Percentiles rank a stretch among this genome's conserved stretches.
Conservation (phyloP, 2,329 filamentous ascomycete genomes). For the Capronia epimyces region DNA sequence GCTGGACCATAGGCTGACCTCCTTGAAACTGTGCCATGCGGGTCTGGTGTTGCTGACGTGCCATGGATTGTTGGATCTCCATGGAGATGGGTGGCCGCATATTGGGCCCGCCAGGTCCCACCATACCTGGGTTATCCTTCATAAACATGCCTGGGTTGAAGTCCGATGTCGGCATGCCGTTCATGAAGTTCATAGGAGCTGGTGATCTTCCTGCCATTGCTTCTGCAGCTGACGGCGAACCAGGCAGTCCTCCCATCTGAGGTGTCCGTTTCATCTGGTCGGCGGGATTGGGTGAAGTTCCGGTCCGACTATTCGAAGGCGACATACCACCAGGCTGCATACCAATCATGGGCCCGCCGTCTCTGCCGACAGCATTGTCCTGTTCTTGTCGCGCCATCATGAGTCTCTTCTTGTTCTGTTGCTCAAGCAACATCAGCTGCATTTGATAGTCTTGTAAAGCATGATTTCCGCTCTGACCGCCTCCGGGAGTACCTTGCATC, state of each 20-base stretch:
- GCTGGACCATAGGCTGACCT: constrained; percentile 46
- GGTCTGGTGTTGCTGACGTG: constrained; percentile 33
- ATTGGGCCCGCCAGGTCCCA: constrained; percentile 43
- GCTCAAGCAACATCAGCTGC: constrained; percentile 64
- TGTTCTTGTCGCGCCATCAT: constrained; percentile 64
- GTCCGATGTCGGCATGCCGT: constrained; percentile 44
- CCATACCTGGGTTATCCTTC: constrained; percentile 41
- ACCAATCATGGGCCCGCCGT: constrained; percentile 44
- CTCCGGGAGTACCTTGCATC: constrained; percentile 39
- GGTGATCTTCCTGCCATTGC: constrained; percentile 57
- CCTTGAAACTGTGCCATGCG: constrained; percentile 38
- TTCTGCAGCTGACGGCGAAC: constrained; percentile 54
- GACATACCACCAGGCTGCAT: constrained; percentile 50
- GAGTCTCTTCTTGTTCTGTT: constrained; percentile 63
- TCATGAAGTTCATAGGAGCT: constrained; percentile 52
- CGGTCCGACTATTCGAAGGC: constrained; percentile 51
- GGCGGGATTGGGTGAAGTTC: constrained; percentile 56
- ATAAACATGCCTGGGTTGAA: constrained; percentile 40
- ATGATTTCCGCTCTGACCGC: constrained; percentile 50
- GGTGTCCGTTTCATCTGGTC: constrained; percentile 61
- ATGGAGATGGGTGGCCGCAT: constrained; percentile 56
- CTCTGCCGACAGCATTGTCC: constrained; percentile 53
- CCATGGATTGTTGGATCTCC: constrained; percentile 42
- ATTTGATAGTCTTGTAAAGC: constrained; percentile 65
- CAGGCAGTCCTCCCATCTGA: constrained; percentile 54